A percentile compares a stretch with the other conserved stretches of the same genome.
These are phyloP conservation scores for Salix exigua DNA, from an alignment of 345 rosid genomes.

Conservation along the genomic window DNA sequence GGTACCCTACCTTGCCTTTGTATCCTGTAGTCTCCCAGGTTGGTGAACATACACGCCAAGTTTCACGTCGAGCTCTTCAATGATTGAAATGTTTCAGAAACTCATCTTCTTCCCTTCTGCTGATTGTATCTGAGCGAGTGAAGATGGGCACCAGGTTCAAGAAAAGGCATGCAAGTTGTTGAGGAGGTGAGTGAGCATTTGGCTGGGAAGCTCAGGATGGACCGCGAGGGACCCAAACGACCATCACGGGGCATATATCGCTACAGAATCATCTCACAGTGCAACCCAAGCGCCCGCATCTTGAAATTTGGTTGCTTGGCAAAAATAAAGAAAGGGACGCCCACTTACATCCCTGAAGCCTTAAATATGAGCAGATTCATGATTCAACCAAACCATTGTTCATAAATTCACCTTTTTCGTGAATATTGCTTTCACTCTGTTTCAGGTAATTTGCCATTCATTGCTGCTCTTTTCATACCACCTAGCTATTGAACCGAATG, in stretches of 20 bases:
- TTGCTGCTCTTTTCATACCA: background rate
- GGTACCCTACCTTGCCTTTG: constrained; percentile 80
- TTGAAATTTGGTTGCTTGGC: background rate
- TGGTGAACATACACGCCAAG: background rate
- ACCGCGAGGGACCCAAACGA: background rate
- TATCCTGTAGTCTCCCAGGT: constrained; percentile 79
- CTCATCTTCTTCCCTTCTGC: background rate
- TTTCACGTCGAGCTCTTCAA: background rate
- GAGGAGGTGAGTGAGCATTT: constrained; percentile 28
- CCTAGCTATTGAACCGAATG: background rate
- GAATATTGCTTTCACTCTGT: background rate
- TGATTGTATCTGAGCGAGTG: background rate
- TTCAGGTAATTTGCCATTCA: background rate
- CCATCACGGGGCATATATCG: background rate
- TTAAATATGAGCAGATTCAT: background rate
- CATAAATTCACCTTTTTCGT: background rate
- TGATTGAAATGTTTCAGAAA: background rate
- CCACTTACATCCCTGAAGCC: background rate
- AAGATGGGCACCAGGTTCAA: constrained; percentile 81
- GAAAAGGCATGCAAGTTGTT: too few relatives aligned
- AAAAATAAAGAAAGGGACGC: background rate
- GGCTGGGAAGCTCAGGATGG: constrained; percentile 18
- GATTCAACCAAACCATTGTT: background rate
- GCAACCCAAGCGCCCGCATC: background rate
- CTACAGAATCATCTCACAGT: constrained; percentile 8